phyloP scores from a whole-genome alignment of 495 filamentous ascomycete species.

The Antarctomyces pellizariae region DNA sequence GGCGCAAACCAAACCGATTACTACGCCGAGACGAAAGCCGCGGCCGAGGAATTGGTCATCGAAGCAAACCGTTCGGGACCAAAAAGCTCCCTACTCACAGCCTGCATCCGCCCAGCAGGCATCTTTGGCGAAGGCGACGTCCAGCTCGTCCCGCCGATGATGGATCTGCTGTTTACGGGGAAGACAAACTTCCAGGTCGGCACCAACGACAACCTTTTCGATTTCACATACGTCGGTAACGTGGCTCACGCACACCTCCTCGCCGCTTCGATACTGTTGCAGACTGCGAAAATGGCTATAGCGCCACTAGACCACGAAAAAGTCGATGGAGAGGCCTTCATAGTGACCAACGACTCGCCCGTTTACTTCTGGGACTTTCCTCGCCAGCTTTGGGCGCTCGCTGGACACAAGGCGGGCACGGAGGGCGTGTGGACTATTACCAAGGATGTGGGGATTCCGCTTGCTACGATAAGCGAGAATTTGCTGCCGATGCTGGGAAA shows the following conservation, averaged over 20 bases:
- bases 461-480: slow-evolving; percentile 49
- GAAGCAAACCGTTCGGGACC: slow-evolving; percentile 54
- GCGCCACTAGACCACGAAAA: slow-evolving; percentile 47
- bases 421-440: slow-evolving; percentile 45
- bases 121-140: slow-evolving; percentile 82
- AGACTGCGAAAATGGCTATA: slow-evolving; percentile 26
- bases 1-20: slow-evolving; percentile 57
- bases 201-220: slow-evolving; percentile 68
- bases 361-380: slow-evolving; percentile 94
- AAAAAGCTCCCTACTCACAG: slow-evolving; percentile 48
- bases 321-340: slow-evolving; percentile 85
- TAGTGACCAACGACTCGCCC: slow-evolving; percentile 81
- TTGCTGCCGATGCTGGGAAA: slow-evolving; percentile 42
- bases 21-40: slow-evolving; percentile 78
- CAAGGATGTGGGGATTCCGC: slow-evolving; percentile 31
- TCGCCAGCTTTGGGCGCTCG: slow-evolving; percentile 54
- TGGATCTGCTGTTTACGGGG: slow-evolving; percentile 36
- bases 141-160: slow-evolving; percentile 35
- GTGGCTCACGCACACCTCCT: slow-evolving; percentile 54
- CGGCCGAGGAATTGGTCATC: slow-evolving; percentile 67
- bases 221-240: slow-evolving; percentile 66
- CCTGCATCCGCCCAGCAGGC: slow-evolving; percentile 63
- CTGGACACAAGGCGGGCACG: slow-evolving; percentile 36
- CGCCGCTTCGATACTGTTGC: slow-evolving; percentile 47
- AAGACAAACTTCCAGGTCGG: slow-evolving; percentile 70